These are phyloP conservation scores for Aurantiochytrium sp. DNA, from an alignment of 108 stramenopile genomes.

Conservation along the genomic window DNA sequence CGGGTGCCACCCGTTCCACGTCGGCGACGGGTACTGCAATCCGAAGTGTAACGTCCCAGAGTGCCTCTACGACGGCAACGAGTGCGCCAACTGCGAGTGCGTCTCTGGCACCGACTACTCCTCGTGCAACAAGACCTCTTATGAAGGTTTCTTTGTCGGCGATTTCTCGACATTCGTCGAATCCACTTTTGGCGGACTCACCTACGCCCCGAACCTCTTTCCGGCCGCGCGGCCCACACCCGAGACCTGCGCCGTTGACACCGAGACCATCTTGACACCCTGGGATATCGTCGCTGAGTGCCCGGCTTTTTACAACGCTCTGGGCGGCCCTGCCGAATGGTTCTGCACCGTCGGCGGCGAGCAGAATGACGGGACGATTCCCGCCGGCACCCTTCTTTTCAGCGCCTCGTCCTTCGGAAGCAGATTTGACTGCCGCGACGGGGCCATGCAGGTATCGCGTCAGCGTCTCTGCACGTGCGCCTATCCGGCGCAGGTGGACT, in stretches of 20 bases:
- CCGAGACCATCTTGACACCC: not conserved
- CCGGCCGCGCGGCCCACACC: not conserved
- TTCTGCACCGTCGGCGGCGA: not conserved
- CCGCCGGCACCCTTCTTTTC: too few species aligned
- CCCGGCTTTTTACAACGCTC: too few species aligned
- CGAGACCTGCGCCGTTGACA: not conserved
- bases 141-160: not conserved
- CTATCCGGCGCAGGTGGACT: not conserved
- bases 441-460: not conserved
- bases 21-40: slow-evolving; percentile 25
- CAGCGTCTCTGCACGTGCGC: not conserved
- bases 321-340: too few species aligned
- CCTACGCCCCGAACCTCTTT: not conserved
- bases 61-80: slow-evolving; percentile 22
- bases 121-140: not conserved
- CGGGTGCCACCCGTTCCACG: not conserved
- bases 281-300: too few species aligned
- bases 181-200: too few species aligned
- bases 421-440: not conserved
- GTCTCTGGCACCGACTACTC: not conserved
- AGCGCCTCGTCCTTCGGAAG: too few species aligned
- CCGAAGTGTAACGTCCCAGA: not conserved
- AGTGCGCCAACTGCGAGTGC: not conserved
- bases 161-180: not conserved
- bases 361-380: not conserved